These are phyloP conservation scores for Podospora comata DNA, from an alignment of 495 filamentous ascomycete species.

Conservation along the genomic window DNA sequence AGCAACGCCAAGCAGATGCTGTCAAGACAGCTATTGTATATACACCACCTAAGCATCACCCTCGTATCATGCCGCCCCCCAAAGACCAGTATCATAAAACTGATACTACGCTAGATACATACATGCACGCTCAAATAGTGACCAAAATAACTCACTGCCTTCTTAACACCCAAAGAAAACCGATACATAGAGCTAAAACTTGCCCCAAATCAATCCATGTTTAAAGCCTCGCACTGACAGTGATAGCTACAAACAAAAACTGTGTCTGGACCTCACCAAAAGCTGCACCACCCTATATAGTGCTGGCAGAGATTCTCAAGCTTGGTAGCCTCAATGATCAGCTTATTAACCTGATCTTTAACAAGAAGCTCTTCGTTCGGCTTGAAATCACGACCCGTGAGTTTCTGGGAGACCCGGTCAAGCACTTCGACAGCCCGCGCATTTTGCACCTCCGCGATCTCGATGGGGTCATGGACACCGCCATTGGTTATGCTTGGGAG, in stretches of 20 bases:
- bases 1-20: neutral
- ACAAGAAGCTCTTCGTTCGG: conserved; percentile 75
- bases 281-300: conserved; percentile 97
- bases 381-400: conserved; percentile 71
- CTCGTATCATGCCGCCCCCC: neutral
- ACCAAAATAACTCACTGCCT: neutral
- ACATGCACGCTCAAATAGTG: neutral
- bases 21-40: neutral
- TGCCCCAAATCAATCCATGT: neutral
- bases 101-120: neutral
- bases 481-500: conserved; percentile 39
- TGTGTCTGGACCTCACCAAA: conserved; percentile 56
- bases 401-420: conserved; percentile 86
- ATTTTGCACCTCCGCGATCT: conserved; percentile 78
- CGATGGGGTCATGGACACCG: conserved; percentile 29
- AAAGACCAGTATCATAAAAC: neutral
- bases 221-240: neutral
- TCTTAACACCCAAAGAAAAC: neutral
- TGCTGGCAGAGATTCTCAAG: conserved; percentile 98
- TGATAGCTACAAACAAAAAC: neutral
- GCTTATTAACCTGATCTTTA: conserved; percentile 86
- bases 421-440: conserved; percentile 89
- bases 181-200: neutral
- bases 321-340: conserved; percentile 91
- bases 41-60: neutral